Conservation (phyloP, 208 protist genomes). For the Trypanosoma conorhini region DNA sequence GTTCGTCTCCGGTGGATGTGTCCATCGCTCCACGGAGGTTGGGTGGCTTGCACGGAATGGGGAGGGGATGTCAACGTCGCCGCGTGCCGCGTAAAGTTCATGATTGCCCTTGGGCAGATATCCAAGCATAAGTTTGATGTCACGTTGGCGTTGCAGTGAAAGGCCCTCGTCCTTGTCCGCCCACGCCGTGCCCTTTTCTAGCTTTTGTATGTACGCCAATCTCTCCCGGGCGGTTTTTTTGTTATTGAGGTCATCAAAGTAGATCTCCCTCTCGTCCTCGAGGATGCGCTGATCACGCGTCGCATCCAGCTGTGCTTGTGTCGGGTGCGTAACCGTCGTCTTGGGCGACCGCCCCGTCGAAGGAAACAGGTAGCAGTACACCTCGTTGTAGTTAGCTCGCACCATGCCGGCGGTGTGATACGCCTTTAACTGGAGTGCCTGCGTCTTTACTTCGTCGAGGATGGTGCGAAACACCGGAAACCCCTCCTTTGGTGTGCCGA, state of each 20-base stretch:
- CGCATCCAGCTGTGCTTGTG: conserved; percentile 46
- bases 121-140: conserved; percentile 86
- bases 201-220: conserved; percentile 60
- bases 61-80: conserved; percentile 78
- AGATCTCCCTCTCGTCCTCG: conserved; percentile 75
- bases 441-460: conserved; percentile 70
- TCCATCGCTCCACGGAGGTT: conserved; percentile 71
- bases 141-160: conserved; percentile 83
- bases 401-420: conserved; percentile 76
- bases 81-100: conserved; percentile 83
- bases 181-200: conserved; percentile 82
- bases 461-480: conserved; percentile 82
- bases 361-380: conserved; percentile 86
- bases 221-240: conserved; percentile 56
- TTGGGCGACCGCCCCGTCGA: conserved; percentile 82
- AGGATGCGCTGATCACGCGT: conserved; percentile 68
- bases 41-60: conserved; percentile 85
- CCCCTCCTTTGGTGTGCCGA: conserved; percentile 80
- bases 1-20: conserved; percentile 77
- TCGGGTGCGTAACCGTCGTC: conserved; percentile 74
- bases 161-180: conserved; percentile 87
- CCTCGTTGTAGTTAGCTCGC: conserved; percentile 76
- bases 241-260: conserved; percentile 80
- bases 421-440: conserved; percentile 68
- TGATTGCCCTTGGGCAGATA: conserved; percentile 88